These are phyloP conservation scores for thale cress (Arabidopsis thaliana) DNA, from an alignment of 345 rosid species.

Conservation along the genomic window DNA sequence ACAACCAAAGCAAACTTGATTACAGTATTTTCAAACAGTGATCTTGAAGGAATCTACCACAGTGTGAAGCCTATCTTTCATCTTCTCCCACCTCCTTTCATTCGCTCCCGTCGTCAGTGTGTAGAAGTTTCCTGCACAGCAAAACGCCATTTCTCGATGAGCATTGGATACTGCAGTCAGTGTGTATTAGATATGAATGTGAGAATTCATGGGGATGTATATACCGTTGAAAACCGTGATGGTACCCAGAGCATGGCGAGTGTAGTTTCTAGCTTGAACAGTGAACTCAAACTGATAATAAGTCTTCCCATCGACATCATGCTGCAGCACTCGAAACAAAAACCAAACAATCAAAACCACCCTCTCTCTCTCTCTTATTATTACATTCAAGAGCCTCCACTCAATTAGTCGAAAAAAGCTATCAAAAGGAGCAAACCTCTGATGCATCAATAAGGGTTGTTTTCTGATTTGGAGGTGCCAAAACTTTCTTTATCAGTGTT, in stretches of 20 bases:
- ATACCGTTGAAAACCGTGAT: conserved; percentile 80
- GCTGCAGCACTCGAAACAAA: conserved; percentile 56
- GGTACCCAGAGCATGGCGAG: conserved; percentile 84
- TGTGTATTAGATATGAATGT: not conserved
- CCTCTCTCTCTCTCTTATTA: not conserved
- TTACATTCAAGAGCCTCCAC: not conserved
- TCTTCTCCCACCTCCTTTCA: conserved; percentile 89
- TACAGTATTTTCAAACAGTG: conserved; percentile 43
- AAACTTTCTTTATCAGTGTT: conserved; percentile 72
- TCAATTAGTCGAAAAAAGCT: conserved; percentile 1
- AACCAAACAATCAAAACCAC: conserved; percentile 24
- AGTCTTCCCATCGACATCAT: conserved; percentile 74
- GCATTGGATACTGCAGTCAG: not conserved
- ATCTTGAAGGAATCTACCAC: conserved; percentile 79
- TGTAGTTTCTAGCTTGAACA: conserved; percentile 83
- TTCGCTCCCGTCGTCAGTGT: conserved; percentile 89
- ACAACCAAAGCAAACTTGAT: conserved; percentile 26
- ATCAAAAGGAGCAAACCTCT: conserved; percentile 58
- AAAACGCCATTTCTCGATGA: conserved; percentile 1
- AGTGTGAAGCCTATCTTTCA: conserved; percentile 80
- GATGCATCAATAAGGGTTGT: conserved; percentile 68
- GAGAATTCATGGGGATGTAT: conserved; percentile 21
- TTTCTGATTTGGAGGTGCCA: conserved; percentile 87
- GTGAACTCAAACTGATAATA: conserved; percentile 86
- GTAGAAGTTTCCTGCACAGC: conserved; percentile 72